phyloP scores from a whole-genome alignment of 176 grass and related monocot genomes.

The Aegilops tauschii region DNA sequence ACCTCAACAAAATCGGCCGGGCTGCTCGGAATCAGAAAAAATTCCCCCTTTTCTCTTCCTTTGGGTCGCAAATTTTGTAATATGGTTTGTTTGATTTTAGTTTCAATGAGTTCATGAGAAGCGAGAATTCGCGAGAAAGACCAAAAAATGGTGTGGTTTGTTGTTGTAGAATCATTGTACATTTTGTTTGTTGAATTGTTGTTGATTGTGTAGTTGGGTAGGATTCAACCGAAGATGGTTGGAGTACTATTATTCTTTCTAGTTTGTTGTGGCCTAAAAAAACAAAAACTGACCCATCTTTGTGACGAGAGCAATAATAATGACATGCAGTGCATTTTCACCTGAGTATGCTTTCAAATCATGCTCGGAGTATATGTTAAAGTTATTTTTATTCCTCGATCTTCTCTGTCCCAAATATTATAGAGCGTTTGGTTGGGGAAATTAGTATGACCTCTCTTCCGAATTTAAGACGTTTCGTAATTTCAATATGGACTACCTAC shows the following conservation, averaged over 20 bases:
- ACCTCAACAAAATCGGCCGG: neutral
- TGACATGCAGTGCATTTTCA: neutral
- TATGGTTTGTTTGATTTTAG: neutral
- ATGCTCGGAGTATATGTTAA: too few relatives aligned
- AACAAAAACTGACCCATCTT: neutral
- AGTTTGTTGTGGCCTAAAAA: neutral
- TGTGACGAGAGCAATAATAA: neutral
- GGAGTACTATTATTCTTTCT: conserved; percentile 2
- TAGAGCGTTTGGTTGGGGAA: too few relatives aligned
- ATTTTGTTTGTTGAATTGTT: conserved; percentile 29
- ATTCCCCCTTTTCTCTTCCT: neutral
- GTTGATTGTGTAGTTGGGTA: conserved; percentile 28
- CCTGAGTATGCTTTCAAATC: neutral
- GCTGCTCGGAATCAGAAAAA: neutral
- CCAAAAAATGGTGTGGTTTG: neutral
- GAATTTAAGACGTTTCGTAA: too few relatives aligned
- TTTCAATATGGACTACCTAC: too few relatives aligned
- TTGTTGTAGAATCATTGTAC: neutral
- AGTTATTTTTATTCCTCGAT: too few relatives aligned
- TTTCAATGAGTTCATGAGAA: neutral
- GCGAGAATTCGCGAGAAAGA: neutral
- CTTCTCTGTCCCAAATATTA: too few relatives aligned
- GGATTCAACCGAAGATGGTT: conserved; percentile 36
- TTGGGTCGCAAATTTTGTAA: conserved; percentile 8
- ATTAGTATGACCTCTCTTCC: too few relatives aligned